These are phyloP conservation scores for Helichrysum umbraculigerum DNA, from an alignment of 129 eudicot genomes.

Conservation along the genomic window DNA sequence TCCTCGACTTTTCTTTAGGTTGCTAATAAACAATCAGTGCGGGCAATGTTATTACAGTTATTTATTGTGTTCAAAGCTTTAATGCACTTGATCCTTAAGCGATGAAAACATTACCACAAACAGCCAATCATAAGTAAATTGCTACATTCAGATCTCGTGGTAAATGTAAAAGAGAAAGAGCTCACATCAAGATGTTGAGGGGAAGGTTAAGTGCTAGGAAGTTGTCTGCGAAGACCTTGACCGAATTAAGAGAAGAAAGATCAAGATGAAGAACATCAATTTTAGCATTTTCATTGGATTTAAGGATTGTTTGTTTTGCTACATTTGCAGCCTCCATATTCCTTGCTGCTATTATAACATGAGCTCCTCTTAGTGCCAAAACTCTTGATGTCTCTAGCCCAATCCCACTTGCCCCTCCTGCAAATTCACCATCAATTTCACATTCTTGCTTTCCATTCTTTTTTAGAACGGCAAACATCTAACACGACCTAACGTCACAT, in stretches of 20 bases:
- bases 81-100: neutral
- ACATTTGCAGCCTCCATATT: conserved; percentile 73
- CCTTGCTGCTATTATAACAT: conserved; percentile 84
- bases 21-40: neutral
- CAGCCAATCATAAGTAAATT: neutral
- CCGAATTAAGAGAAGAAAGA: conserved; percentile 64
- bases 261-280: conserved; percentile 72
- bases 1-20: neutral
- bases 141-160: neutral
- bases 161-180: conserved; percentile 6
- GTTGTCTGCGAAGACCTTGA: conserved; percentile 57
- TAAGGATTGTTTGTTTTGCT: conserved; percentile 60
- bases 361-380: conserved; percentile 71
- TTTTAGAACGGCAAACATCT: neutral
- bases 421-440: conserved; percentile 18
- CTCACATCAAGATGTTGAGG: conserved; percentile 83
- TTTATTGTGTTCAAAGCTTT: neutral
- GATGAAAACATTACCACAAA: neutral
- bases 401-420: conserved; percentile 97
- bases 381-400: conserved; percentile 92
- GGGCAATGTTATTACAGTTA: neutral
- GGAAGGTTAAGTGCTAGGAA: conserved; percentile 74
- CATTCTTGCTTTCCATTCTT: neutral
- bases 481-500: neutral
- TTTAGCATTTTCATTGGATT: conserved; percentile 50